Percentiles rank a stretch among this genome's conserved stretches.
phyloP scores from a whole-genome alignment of 2,329 filamentous ascomycete species.

The Sclerotinia borealis region DNA sequence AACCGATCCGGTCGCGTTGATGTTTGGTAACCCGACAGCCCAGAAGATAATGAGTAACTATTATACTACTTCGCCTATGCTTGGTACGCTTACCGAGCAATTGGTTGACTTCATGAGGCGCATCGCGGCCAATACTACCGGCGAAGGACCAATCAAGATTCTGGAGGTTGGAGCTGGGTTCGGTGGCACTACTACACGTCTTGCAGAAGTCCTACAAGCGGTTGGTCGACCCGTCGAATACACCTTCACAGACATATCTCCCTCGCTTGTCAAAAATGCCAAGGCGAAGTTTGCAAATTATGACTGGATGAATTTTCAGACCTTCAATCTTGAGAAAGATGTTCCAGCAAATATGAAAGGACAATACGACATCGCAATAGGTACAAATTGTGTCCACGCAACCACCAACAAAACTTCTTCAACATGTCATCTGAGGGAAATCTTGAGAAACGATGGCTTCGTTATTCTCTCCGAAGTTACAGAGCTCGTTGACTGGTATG shows the following conservation, averaged over 20 bases:
- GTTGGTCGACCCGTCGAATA: neutral
- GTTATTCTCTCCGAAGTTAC: slow-evolving; percentile 26
- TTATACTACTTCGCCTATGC: slow-evolving; percentile 16
- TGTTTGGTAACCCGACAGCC: slow-evolving; percentile 21
- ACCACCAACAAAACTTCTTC: slow-evolving; percentile 17
- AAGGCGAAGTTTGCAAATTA: slow-evolving; percentile 22
- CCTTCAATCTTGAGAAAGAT: slow-evolving; percentile 21
- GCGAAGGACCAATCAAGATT: neutral
- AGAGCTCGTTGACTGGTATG: slow-evolving; percentile 20
- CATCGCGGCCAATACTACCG: too few relatives aligned
- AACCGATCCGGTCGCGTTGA: slow-evolving; percentile 20
- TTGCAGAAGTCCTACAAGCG: neutral
- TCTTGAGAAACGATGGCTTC: slow-evolving; percentile 20
- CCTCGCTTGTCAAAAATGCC: slow-evolving; percentile 26
- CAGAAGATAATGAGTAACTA: slow-evolving; percentile 20
- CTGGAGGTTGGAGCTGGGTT: slow-evolving; percentile 41
- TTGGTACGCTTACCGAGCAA: neutral
- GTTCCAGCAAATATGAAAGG: slow-evolving; percentile 11
- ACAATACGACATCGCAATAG: slow-evolving; percentile 21
- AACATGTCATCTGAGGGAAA: slow-evolving; percentile 11
- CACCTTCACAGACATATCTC: slow-evolving; percentile 29
- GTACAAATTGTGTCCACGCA: slow-evolving; percentile 27
- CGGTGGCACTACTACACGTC: slow-evolving; percentile 2
- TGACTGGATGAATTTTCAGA: slow-evolving; percentile 20
- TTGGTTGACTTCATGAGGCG: neutral